These are phyloP conservation scores for Fusarium udum DNA, from an alignment of 2,329 filamentous ascomycete species.

Conservation along the genomic window DNA sequence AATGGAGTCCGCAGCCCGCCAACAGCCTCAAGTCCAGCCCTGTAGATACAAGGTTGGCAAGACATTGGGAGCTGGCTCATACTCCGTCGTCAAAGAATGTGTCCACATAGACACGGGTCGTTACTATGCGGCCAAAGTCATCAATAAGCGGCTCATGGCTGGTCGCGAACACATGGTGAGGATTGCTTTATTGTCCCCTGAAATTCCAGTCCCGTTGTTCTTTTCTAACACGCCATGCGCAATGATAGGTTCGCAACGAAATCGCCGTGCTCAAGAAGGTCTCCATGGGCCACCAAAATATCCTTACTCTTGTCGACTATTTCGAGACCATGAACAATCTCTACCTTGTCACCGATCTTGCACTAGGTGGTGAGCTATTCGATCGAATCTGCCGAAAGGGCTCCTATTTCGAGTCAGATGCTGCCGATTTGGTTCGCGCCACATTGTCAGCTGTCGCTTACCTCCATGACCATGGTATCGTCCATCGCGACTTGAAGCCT, in stretches of 20 bases:
- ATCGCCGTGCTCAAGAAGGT: slow-evolving; percentile 97
- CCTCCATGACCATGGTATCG: slow-evolving; percentile 97
- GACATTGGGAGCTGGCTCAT: slow-evolving; percentile 94
- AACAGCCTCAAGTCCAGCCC: slow-evolving; percentile 78
- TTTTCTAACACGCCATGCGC: slow-evolving; percentile 25
- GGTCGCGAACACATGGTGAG: slow-evolving; percentile 96
- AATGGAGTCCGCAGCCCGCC: slow-evolving; percentile 40
- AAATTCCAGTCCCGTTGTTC: not conserved
- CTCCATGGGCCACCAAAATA: slow-evolving; percentile 99
- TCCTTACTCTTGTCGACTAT: slow-evolving; percentile 96
- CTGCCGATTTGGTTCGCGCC: slow-evolving; percentile 91
- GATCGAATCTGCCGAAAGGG: slow-evolving; percentile 99
- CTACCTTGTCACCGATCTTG: slow-evolving; percentile 96
- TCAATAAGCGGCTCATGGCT: slow-evolving; percentile 98
- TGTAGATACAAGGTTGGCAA: slow-evolving; percentile 99
- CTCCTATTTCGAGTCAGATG: slow-evolving; percentile 97
- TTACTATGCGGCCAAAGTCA: slow-evolving; percentile 99
- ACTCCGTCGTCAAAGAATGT: slow-evolving; percentile 98
- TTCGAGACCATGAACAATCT: slow-evolving; percentile 99
- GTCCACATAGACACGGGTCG: slow-evolving; percentile 97
- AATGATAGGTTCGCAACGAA: slow-evolving; percentile 85
- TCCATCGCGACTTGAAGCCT: slow-evolving; percentile 96
- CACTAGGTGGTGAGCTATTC: slow-evolving; percentile 94
- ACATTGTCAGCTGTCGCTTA: slow-evolving; percentile 98
- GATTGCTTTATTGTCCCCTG: slow-evolving; percentile 5